Percentiles rank a stretch among this genome's conserved stretches.
phyloP scores from a whole-genome alignment of 2,329 filamentous ascomycete genomes.

The Diaporthe citri region DNA sequence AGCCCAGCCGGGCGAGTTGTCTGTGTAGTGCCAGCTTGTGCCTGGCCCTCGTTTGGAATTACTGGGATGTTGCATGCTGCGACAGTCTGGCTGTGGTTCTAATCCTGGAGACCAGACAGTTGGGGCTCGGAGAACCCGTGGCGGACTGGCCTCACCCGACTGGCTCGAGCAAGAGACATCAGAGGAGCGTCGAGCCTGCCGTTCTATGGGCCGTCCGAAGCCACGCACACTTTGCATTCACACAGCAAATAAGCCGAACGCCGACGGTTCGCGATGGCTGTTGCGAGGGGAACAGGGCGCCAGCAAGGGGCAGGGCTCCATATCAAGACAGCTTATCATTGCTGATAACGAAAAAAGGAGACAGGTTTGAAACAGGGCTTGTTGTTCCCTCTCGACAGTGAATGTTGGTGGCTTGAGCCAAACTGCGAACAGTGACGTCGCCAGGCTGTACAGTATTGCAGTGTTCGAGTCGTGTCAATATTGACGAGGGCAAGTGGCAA shows the following conservation, averaged over 20 bases:
- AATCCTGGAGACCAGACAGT: conserved; percentile 12
- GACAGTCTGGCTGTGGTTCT: conserved; percentile 19
- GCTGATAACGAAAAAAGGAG: conserved; percentile 6
- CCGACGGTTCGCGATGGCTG: conserved; percentile 1
- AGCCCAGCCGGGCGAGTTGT: neutral
- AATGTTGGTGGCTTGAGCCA: neutral
- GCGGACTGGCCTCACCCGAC: conserved; percentile 41
- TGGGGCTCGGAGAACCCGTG: conserved; percentile 43
- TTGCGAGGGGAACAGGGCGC: neutral
- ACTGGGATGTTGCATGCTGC: conserved; percentile 28
- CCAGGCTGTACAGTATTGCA: neutral
- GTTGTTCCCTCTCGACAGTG: neutral
- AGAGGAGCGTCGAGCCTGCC: conserved; percentile 1
- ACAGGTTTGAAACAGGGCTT: conserved; percentile 8
- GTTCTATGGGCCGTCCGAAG: conserved; percentile 1
- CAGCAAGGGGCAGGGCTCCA: neutral
- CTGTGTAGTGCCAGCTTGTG: neutral
- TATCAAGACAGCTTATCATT: conserved; percentile 4
- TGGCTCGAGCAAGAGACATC: conserved; percentile 40
- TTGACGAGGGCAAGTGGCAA: conserved; percentile 18
- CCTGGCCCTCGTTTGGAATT: conserved; percentile 9
- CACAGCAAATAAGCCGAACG: conserved; percentile 3
- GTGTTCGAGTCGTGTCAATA: conserved; percentile 15
- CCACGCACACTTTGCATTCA: neutral
- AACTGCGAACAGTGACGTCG: conserved; percentile 7